A percentile compares a stretch with the other conserved stretches of the same genome.
phyloP scores from a whole-genome alignment of 176 grass and related monocot genomes.

The Phoenix roebelenii region DNA sequence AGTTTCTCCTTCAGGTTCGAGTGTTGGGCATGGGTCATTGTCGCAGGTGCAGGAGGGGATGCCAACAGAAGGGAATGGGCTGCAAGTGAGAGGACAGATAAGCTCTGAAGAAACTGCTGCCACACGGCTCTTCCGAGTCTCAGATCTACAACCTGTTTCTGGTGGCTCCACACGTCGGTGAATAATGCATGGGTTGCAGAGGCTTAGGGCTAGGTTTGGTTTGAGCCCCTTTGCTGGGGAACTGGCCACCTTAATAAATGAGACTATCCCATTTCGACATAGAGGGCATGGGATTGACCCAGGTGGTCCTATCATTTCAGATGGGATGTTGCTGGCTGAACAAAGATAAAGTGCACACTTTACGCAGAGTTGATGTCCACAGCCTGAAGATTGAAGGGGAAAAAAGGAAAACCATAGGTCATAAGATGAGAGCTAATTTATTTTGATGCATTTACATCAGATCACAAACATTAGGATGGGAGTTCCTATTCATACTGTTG shows the following conservation, averaged over 20 bases:
- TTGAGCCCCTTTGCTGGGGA: constrained; percentile 46
- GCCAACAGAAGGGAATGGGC: constrained; percentile 53
- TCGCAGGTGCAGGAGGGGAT: constrained; percentile 60
- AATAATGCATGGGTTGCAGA: constrained; percentile 89
- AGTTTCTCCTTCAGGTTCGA: constrained; percentile 33
- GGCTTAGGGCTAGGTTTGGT: constrained; percentile 61
- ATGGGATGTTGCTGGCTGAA: constrained; percentile 62
- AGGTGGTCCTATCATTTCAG: constrained; percentile 44
- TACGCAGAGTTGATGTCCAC: constrained; percentile 82
- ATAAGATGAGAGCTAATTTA: no score
- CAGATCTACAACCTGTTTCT: constrained; percentile 41
- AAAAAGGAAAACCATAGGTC: no score
- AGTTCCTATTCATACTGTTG: no score
- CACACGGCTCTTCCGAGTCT: constrained; percentile 61
- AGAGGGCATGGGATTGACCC: constrained; percentile 95
- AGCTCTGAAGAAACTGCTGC: constrained; percentile 74
- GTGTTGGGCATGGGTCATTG: constrained; percentile 32
- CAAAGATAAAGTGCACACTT: constrained; percentile 91
- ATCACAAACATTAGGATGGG: no score
- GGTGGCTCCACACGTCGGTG: constrained; percentile 44
- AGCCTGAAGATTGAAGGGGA: constrained; percentile 45
- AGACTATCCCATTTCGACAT: constrained; percentile 73
- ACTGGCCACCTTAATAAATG: constrained; percentile 50
- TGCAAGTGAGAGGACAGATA: constrained; percentile 72
- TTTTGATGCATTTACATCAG: no score